Evolutionary conservation across 2,329 filamentous ascomycete species (phyloP).

Genomic region (Cryphonectria carpinicola): DNA sequence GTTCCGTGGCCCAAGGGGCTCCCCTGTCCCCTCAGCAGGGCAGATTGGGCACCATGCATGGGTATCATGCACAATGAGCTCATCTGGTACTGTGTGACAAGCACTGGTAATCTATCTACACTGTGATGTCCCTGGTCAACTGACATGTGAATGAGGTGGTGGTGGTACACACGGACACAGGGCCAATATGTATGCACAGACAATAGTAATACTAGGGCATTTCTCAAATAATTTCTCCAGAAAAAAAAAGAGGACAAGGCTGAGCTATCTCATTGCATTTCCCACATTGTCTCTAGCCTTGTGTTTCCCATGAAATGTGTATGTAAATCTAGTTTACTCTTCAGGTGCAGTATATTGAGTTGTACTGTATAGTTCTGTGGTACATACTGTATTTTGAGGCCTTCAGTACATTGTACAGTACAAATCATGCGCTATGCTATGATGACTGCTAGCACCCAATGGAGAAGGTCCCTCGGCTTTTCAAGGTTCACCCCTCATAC

Average conservation of each 20-base stretch:
- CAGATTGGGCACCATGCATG: background rate
- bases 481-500: background rate
- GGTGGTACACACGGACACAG: background rate
- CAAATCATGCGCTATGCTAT: background rate
- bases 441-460: background rate
- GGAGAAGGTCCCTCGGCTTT: slow-evolving; percentile 10
- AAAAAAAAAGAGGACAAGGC: background rate
- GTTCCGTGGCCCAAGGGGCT: background rate
- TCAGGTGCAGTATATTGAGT: background rate
- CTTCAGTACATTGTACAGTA: background rate
- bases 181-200: background rate
- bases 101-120: background rate
- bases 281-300: background rate
- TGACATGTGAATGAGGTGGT: slow-evolving; percentile 1
- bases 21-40: background rate
- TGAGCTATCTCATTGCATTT: background rate
- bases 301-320: background rate
- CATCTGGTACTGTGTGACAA: background rate
- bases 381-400: background rate
- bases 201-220: background rate
- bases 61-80: background rate
- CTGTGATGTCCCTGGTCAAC: too few species aligned
- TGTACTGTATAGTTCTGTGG: background rate
- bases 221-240: background rate
- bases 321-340: background rate